Base-by-base conservation (phyloP, 148 eudicot species). In the Mesembryanthemum crystallinum region DNA sequence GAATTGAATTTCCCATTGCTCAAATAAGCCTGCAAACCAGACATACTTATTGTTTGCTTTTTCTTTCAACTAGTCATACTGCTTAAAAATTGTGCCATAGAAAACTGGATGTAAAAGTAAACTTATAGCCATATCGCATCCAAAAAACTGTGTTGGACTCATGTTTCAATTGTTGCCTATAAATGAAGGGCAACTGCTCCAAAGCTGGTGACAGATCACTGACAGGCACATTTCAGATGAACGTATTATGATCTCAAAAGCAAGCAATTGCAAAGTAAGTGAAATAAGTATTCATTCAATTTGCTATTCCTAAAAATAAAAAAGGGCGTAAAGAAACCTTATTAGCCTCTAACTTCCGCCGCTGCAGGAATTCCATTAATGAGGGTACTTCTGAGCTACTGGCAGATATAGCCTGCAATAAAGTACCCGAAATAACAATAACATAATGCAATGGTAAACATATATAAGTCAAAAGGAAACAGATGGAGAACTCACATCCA, bases 301-400 rank as follows among this genome's bases (percentile, higher is more conserved):
- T 68, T 28, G 43, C 11, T 12, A n/a, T 27, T 9, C 20, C 27
- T 15, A 49, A 28, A 67, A 29, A 45, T 28, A 33, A 63, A 20
- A 10, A 75, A 43, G 45, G 64, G 47, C 27, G 66, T 39, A 60
- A 62, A 33, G 33, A 30, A 81, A 96, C 99, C 94, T 92, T 96
- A 72, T 80, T 84, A 55, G 97, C 97, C 81, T 96, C 97, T 82
- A 85, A 64, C 82, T 86, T 91, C 78, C 99, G 86, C 65, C 97
- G 83, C 85, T 92, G 99, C 85, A 96, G 81, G 73, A 96, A 96
- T 75, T 96, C 99, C 78, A 96, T 73, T 18, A 96, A 86, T 10
- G 82, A 82, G 32, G 92, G 81, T 69, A 85, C 89, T 58, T 96
- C 98, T 79, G 99, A 92, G 87, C 87, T 92, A 80, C 98, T 91